These are phyloP conservation scores for Crataegus laevigata DNA, from an alignment of 306 rosid genomes.

Conservation along the genomic window DNA sequence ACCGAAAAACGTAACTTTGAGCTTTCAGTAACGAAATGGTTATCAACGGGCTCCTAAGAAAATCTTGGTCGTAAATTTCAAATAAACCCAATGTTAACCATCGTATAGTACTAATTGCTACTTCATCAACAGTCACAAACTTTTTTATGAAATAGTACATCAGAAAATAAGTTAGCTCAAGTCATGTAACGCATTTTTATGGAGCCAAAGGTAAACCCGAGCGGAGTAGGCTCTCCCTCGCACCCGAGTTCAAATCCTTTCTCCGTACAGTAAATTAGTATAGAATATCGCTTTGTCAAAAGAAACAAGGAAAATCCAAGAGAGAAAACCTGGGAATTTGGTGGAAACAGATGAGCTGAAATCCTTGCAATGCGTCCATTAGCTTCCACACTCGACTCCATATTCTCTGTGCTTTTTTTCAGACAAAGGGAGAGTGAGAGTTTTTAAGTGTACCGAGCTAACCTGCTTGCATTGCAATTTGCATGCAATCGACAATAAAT, in stretches of 20 bases:
- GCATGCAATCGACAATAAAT: conserved; percentile 8
- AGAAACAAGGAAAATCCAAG: background rate
- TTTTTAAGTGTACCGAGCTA: background rate
- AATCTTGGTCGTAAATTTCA: no score
- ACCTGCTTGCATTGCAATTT: background rate
- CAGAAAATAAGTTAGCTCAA: no score
- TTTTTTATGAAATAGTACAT: no score
- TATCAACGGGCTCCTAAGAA: no score
- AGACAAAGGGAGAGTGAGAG: background rate
- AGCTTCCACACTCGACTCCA: conserved; percentile 40
- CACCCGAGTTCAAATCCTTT: no score
- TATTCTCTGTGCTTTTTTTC: conserved; percentile 6
- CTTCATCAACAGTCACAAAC: no score
- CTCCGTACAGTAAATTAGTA: no score
- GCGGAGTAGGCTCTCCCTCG: background rate
- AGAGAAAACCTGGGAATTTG: conserved; percentile 46
- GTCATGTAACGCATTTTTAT: no score
- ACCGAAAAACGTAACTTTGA: background rate
- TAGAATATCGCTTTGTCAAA: background rate
- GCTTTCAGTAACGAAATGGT: no score
- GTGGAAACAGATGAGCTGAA: conserved; percentile 64
- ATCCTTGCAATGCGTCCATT: conserved; percentile 59
- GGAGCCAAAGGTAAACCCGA: no score
- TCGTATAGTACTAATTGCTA: no score
- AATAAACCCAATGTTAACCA: no score